These are phyloP conservation scores for Phytophthora rubi DNA, from an alignment of 352 stramenopile species.

Conservation along the genomic window DNA sequence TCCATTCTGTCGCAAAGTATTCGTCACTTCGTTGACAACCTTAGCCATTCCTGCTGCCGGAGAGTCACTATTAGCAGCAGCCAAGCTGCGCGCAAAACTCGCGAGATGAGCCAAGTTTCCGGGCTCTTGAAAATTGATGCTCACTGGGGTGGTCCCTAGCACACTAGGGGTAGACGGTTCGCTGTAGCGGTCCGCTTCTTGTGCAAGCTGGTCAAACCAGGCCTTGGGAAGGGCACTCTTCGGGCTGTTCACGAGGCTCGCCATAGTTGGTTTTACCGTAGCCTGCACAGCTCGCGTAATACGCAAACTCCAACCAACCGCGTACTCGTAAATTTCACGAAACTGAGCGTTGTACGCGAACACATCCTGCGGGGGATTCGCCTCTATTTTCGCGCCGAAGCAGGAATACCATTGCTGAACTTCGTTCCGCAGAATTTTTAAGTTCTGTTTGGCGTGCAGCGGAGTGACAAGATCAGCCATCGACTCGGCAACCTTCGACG, in stretches of 20 bases:
- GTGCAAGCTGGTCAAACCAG: slow-evolving; percentile 81
- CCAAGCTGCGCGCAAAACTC: slow-evolving; percentile 70
- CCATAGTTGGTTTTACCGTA: slow-evolving; percentile 78
- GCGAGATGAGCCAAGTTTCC: slow-evolving; percentile 79
- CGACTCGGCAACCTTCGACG: slow-evolving; percentile 78
- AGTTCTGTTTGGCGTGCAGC: slow-evolving; percentile 69
- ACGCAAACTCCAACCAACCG: slow-evolving; percentile 75
- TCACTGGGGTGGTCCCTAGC: slow-evolving; percentile 32
- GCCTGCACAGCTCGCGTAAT: slow-evolving; percentile 82
- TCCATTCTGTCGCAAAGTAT: slow-evolving; percentile 60
- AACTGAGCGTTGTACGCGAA: slow-evolving; percentile 86
- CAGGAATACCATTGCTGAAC: slow-evolving; percentile 86
- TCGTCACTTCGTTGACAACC: slow-evolving; percentile 80
- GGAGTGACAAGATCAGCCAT: slow-evolving; percentile 76
- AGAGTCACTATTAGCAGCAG: slow-evolving; percentile 32
- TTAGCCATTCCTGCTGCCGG: slow-evolving; percentile 39
- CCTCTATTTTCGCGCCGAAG: slow-evolving; percentile 75
- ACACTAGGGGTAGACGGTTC: slow-evolving; percentile 41
- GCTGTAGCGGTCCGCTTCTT: slow-evolving; percentile 51
- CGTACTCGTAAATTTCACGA: slow-evolving; percentile 84
- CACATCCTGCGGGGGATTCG: slow-evolving; percentile 73
- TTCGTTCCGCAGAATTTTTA: slow-evolving; percentile 83
- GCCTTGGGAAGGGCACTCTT: slow-evolving; percentile 75
- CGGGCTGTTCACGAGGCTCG: slow-evolving; percentile 67
- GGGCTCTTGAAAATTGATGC: slow-evolving; percentile 60